Evolutionary conservation across 768 basidiomycete species (phyloP).

Genomic region (Lactarius vividus): DNA sequence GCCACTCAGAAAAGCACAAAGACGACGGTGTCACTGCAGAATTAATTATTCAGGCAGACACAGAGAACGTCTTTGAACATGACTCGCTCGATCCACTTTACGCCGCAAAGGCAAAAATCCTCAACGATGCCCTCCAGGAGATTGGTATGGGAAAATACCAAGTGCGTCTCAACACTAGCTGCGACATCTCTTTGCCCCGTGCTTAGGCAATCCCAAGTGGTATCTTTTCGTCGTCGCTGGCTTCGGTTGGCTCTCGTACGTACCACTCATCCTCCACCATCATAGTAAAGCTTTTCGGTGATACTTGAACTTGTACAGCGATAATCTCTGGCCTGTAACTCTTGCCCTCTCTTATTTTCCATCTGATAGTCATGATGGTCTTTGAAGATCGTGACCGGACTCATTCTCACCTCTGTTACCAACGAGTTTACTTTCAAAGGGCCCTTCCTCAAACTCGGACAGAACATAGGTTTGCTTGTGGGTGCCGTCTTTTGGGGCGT

Average conservation of each 20-base stretch:
- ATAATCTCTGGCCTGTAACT: constrained; percentile 69
- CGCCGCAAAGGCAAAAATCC: constrained; percentile 46
- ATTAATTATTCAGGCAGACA: neutral
- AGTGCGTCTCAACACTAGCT: constrained; percentile 33
- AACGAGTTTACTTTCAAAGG: constrained; percentile 63
- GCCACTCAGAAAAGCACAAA: neutral
- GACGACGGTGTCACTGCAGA: neutral
- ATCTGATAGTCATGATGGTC: neutral
- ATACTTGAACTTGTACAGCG: constrained; percentile 39
- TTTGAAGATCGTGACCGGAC: constrained; percentile 55
- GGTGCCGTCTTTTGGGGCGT: constrained; percentile 71
- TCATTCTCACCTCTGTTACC: constrained; percentile 61
- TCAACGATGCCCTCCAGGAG: constrained; percentile 49
- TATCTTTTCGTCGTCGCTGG: constrained; percentile 62
- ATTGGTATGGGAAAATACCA: constrained; percentile 60
- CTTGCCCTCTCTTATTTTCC: neutral
- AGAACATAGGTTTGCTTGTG: constrained; percentile 67
- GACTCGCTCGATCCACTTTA: constrained; percentile 43
- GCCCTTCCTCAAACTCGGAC: constrained; percentile 64
- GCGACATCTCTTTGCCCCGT: neutral
- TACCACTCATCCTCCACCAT: constrained; percentile 12
- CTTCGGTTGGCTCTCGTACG: constrained; percentile 75
- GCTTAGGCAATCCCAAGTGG: constrained; percentile 41
- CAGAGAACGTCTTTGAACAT: constrained; percentile 12
- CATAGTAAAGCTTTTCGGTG: neutral